Evolutionary conservation across 2,329 filamentous ascomycete genomes (phyloP), one percentile per base, ranked within the genome.

Genomic region (Colletotrichum sp.): DNA sequence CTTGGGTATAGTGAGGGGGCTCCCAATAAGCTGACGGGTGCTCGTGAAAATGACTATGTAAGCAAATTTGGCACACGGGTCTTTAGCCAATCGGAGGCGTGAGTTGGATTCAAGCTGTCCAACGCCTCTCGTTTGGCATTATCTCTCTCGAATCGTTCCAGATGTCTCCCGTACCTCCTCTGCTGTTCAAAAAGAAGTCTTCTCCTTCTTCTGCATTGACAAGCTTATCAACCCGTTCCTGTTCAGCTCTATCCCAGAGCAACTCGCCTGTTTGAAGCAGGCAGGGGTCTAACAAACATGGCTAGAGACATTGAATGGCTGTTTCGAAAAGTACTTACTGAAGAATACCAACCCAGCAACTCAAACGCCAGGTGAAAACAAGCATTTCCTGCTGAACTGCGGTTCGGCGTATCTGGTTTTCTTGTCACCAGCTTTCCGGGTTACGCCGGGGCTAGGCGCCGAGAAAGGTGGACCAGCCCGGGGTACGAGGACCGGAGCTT

Each of bases 181-280:
- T 55, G 8, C 61, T 60, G 25, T 39, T 72, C 9, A 9, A 8
- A 72, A 60, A 66, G 12, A 56, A 70, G 30, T 75, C 76, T 5
- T 48, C 55, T 34, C 62, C 71, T 30, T 75, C 74, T 70, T 79
- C 71, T 66, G 16, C 55, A 7, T 64, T 70, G 13, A 78, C 64
- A 32, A 70, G 62, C 43, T 75, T 74, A 66, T 79, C 76, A 65
- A 79, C 65, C 13, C 78, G 76, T n/a, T 78, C 71, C 43, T 79
- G 67, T 70, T 80, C 78, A 22, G 74, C 72, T 66, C 69, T 78
- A 18, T 75, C 70, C 78, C 77, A 80, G 66, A 34, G 32, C 32
- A 12, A 34, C 32, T 34, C 32, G 22, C 22, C 22, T 22, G 22
- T 22, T 30, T 3, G 28, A 30, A 30, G 6, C 28, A 30, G 8